Conservation (phyloP, 495 filamentous ascomycete genomes). For the Monascus purpureus region DNA sequence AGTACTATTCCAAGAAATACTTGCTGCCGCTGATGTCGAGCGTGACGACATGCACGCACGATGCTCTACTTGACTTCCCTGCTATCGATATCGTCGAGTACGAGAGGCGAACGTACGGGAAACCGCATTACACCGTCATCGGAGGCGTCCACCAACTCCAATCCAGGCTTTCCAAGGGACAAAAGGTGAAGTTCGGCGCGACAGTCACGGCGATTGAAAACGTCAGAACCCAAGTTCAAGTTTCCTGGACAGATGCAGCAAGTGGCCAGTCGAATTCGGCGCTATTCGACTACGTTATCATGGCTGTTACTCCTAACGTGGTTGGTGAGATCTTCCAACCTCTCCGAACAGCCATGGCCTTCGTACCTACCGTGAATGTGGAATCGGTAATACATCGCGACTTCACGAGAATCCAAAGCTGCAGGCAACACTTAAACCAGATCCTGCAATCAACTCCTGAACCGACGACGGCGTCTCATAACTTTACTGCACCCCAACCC, state of each 20-base stretch:
- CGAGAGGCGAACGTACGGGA: conserved; percentile 24
- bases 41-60: conserved; percentile 38
- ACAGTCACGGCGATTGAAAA: conserved; percentile 7
- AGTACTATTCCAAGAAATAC: conserved; percentile 26
- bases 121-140: conserved; percentile 33
- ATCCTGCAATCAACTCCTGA: conserved; percentile 1
- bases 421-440: neutral
- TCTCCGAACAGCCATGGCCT: conserved; percentile 16
- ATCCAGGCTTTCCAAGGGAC: conserved; percentile 19
- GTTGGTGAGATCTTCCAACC: conserved; percentile 28
- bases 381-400: conserved; percentile 33
- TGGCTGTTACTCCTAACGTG: conserved; percentile 33
- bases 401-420: conserved; percentile 4
- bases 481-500: conserved; percentile 4
- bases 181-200: conserved; percentile 11
- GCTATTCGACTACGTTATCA: conserved; percentile 20
- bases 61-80: conserved; percentile 35
- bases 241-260: conserved; percentile 5
- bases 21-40: conserved; percentile 39
- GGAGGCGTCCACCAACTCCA: conserved; percentile 34
- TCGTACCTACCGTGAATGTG: conserved; percentile 28
- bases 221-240: conserved; percentile 4
- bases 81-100: conserved; percentile 36
- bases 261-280: neutral
- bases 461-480: neutral